phyloP scores from a whole-genome alignment of 2,329 filamentous ascomycete species.

The Lasiodiplodia gonubiensis region DNA sequence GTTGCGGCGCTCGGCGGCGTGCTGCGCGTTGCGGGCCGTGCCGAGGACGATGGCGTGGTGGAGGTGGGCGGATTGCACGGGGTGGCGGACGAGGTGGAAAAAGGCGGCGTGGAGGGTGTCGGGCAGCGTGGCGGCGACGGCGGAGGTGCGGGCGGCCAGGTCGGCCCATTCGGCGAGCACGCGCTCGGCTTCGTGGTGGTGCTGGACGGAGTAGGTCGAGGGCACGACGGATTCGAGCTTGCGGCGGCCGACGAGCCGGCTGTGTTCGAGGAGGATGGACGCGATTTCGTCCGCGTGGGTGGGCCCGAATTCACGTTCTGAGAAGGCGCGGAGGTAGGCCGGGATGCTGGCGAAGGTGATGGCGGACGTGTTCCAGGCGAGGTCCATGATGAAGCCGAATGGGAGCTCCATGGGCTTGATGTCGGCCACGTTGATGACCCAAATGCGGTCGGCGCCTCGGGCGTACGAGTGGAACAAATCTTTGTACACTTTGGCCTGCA shows the following conservation, averaged over 20 bases:
- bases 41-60: slow-evolving; percentile 40
- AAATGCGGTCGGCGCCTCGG: slow-evolving; percentile 33
- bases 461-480: slow-evolving; percentile 32
- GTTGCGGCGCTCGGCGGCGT: slow-evolving; percentile 46
- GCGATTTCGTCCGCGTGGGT: slow-evolving; percentile 11
- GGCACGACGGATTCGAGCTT: slow-evolving; percentile 29
- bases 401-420: slow-evolving; percentile 36
- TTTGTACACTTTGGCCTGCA: slow-evolving; percentile 6
- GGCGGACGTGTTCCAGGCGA: slow-evolving; percentile 33
- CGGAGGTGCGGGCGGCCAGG: slow-evolving; percentile 25
- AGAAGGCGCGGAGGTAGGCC: slow-evolving; percentile 18
- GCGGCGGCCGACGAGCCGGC: slow-evolving; percentile 20
- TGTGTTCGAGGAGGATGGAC: slow-evolving; percentile 22
- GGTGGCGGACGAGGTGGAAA: slow-evolving; percentile 65
- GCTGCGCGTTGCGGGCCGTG: slow-evolving; percentile 59
- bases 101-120: slow-evolving; percentile 58
- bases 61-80: slow-evolving; percentile 61
- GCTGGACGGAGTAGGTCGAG: slow-evolving; percentile 31
- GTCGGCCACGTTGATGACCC: slow-evolving; percentile 37
- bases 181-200: slow-evolving; percentile 32
- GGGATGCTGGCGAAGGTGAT: slow-evolving; percentile 7
- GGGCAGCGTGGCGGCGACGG: slow-evolving; percentile 44
- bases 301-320: slow-evolving; percentile 17
- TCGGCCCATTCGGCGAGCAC: slow-evolving; percentile 29
- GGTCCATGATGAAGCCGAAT: slow-evolving; percentile 33